A percentile compares a stretch with the other conserved stretches of the same genome.
These are phyloP conservation scores for Clavispora asparagi DNA, from an alignment of 805 yeast genomes.

Conservation along the genomic window DNA sequence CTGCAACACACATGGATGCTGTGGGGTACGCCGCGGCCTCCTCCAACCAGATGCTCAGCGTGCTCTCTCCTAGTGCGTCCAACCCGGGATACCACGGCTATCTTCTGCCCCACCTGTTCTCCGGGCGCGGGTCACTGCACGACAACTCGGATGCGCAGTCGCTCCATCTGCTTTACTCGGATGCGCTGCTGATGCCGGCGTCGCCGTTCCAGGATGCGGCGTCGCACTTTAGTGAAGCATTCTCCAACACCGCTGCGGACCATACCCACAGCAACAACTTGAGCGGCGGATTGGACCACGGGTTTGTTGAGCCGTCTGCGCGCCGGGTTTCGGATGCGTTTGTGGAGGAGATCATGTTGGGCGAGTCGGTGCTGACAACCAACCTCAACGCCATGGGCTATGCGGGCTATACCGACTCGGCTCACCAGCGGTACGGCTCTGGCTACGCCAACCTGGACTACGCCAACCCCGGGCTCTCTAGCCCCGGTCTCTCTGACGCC, in stretches of 20 bases:
- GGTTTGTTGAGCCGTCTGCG: conserved; percentile 1
- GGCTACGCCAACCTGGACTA: not conserved
- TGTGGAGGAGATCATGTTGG: conserved; percentile 33
- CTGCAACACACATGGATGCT: not conserved
- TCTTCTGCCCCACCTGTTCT: not conserved
- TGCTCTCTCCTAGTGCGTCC: not conserved
- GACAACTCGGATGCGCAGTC: conserved; percentile 9
- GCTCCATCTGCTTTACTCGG: conserved; percentile 28
- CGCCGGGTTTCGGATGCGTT: conserved; percentile 13
- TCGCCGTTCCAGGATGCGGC: conserved; percentile 34
- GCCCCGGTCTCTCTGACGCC: too few species aligned
- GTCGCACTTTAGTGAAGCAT: conserved; percentile 24
- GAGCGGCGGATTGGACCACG: not conserved
- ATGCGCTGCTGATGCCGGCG: conserved; percentile 31
- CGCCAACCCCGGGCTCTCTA: not conserved
- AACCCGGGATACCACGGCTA: not conserved
- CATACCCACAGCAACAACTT: too few species aligned
- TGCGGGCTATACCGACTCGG: not conserved
- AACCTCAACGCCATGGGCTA: conserved; percentile 18
- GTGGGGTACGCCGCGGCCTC: not conserved
- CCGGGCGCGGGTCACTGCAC: not conserved
- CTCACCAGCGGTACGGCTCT: too few species aligned
- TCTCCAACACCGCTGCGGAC: not conserved
- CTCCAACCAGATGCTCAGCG: not conserved
- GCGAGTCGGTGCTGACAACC: conserved; percentile 34